Conservation (phyloP, 1,284 basidiomycete species). For the Taiwanofungus camphoratus region DNA sequence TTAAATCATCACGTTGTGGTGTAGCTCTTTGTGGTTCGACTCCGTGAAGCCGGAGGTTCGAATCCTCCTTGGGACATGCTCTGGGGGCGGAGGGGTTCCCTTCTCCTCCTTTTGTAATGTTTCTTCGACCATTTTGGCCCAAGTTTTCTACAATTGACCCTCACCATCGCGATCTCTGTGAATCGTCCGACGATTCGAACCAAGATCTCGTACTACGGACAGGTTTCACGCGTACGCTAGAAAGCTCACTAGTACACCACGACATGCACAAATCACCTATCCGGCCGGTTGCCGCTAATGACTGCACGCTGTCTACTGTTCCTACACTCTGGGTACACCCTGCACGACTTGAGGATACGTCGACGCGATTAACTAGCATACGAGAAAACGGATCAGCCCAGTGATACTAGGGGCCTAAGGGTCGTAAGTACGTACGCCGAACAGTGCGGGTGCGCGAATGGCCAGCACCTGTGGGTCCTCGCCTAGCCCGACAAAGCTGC, state of each 20-base stretch:
- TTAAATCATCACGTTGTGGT: slow-evolving; percentile 25
- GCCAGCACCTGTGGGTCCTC: slow-evolving; percentile 78
- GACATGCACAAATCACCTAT: no score
- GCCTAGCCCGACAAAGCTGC: slow-evolving; percentile 75
- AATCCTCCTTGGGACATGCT: slow-evolving; percentile 21
- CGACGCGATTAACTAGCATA: slow-evolving; percentile 48
- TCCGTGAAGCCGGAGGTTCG: slow-evolving; percentile 24
- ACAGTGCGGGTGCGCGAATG: slow-evolving; percentile 68
- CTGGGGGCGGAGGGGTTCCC: no score
- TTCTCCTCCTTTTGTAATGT: no score
- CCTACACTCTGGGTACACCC: slow-evolving; percentile 38
- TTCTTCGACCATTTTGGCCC: no score
- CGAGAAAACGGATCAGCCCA: not conserved
- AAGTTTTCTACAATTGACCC: no score
- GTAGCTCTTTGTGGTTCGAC: not conserved
- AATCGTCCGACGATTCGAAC: no score
- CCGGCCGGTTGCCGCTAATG: no score
- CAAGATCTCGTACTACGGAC: no score
- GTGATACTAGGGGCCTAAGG: not conserved
- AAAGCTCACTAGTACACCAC: no score
- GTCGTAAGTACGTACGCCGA: slow-evolving; percentile 39
- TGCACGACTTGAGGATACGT: slow-evolving; percentile 55
- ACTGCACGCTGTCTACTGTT: no score
- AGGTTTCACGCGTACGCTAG: no score
- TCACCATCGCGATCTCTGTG: no score